Evolutionary conservation across 345 rosid genomes (phyloP), one percentile per base, ranked within the genome.

Genomic region (Mercurialis annua): DNA sequence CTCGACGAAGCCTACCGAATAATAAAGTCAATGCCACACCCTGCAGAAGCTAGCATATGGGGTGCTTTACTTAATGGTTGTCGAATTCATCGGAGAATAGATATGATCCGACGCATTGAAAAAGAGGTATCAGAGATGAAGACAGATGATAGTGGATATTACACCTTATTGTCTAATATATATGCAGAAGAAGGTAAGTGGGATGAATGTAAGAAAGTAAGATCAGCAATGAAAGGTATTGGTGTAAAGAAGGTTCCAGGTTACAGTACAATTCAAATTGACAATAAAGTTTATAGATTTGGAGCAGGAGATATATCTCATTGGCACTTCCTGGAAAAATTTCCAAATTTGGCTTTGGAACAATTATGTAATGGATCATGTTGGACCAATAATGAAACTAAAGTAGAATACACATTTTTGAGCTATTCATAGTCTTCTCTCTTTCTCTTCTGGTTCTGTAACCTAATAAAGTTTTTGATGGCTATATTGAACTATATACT

Each of bases 181-280:
- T 84, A 85, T 68, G 98, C 90, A 2, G 92, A 86, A 76, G 94
- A 81, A 67, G 92, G 90, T 18, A 81, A 87, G 52, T 89, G 96
- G 96, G 84, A 74, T 72, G 84, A 77, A 71, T 83, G 60, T 14
- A 70, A 77, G 73, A 78, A 78, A 71, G 46, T 81, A 70, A 90
- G 92, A 75, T 70, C 71, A 1, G 70, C 49, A 36, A 83, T 86
- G 82, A 73, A 81, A 36, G 40, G 74, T 18, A 60, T 16, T 50
- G 81, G 81, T 55, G 77, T 86, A 65, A 80, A 74, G 84, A 90
- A 86, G 82, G 90, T 82, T 24, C 86, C 88, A 12, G 93, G 92
- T 14, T 83, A 82, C 81, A 90, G 90, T 42, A 54, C 73, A 40
- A 76, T 85, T 34, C 64, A 74, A 50, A 36, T 59, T 16, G 74